Base-by-base conservation (phyloP, 164 flowering plant genomes). In the Vitis rupestris region DNA sequence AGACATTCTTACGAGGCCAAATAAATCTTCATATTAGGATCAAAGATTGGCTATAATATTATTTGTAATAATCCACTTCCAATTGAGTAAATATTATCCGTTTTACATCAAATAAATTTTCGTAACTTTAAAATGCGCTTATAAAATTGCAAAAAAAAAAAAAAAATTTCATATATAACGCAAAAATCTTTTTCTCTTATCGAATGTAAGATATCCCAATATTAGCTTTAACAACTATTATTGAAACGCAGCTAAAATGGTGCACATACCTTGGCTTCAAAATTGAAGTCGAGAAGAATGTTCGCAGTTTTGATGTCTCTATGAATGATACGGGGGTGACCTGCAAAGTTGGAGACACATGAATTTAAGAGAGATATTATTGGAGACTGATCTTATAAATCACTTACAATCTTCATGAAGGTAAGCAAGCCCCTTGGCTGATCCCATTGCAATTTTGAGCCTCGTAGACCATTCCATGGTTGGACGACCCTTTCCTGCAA, bases 271-370 rank as follows among this genome's bases (percentile, higher is more conserved):
- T 85, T 84, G 52, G 97, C 89, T 59, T 90, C 97, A 59, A 80
- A 86, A 65, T 71, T 83, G 58, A 37, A n/a, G 58, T 92, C 97
- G 31, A 92, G 69, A 3, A 92, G 81, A 67, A 92, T 92, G 61
- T 92, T 92, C 10, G 95, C 83, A 31, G 87, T 65, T 78, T 92
- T 92, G 31, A 92, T 92, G 76, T 92, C 97, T 13, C 97, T 71
- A 67, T 92, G 97, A 59, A 92, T 92, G n/a, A 92, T 90, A 16
- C 84, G 80, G 61, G 97, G 97, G 57, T 90, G 96, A 60, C 97
- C 97, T 92, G 81, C 64, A 9, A 60, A 27, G 8, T 3, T 27
- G 8, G 6, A 13, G 29, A 53, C 48, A 47, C 27, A 62, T 55
- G 10, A 16, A 59, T 44, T 14, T 15, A 0, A 50, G 53, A 72